Conservation (phyloP, 108 stramenopile species). For the Cyclotella distinguenda region DNA sequence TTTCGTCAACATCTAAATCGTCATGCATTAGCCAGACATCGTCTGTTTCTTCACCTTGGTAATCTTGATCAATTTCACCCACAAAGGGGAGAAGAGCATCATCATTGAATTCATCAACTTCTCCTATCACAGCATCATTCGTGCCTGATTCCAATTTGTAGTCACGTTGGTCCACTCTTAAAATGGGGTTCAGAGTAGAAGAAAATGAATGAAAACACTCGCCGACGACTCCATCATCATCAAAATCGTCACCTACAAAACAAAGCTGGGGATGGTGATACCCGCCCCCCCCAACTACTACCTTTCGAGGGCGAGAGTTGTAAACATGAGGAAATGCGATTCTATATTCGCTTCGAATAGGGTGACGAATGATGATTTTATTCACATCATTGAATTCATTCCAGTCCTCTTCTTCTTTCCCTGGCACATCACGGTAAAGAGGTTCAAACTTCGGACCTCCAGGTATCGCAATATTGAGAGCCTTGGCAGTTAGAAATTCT, state of each 20-base stretch:
- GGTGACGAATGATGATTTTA: slow-evolving; percentile 97
- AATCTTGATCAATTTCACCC: slow-evolving; percentile 76
- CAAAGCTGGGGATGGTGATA: slow-evolving; percentile 94
- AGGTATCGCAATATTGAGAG: slow-evolving; percentile 96
- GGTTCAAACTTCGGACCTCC: slow-evolving; percentile 99
- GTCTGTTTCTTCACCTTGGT: slow-evolving; percentile 52
- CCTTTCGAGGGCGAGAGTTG: slow-evolving; percentile 96
- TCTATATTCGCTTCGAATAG: slow-evolving; percentile 97
- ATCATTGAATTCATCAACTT: slow-evolving; percentile 75
- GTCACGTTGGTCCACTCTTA: slow-evolving; percentile 66
- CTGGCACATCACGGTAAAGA: slow-evolving; percentile 92
- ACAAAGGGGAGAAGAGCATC: slow-evolving; percentile 75
- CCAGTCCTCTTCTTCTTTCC: slow-evolving; percentile 97
- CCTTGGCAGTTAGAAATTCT: slow-evolving; percentile 97
- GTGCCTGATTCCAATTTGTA: slow-evolving; percentile 40
- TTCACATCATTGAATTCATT: slow-evolving; percentile 99
- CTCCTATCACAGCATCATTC: slow-evolving; percentile 51
- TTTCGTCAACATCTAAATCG: slow-evolving; percentile 51
- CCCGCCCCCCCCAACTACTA: slow-evolving; percentile 63
- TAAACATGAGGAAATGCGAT: slow-evolving; percentile 98
- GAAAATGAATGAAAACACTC: slow-evolving; percentile 68
- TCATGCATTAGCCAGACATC: slow-evolving; percentile 66
- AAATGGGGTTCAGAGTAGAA: slow-evolving; percentile 90
- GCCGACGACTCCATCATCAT: slow-evolving; percentile 50
- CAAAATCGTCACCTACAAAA: slow-evolving; percentile 85